Percentiles rank a stretch among this genome's conserved stretches.
Conservation (phyloP, 805 yeast species). For the Schizosaccharomyces octosporus region DNA sequence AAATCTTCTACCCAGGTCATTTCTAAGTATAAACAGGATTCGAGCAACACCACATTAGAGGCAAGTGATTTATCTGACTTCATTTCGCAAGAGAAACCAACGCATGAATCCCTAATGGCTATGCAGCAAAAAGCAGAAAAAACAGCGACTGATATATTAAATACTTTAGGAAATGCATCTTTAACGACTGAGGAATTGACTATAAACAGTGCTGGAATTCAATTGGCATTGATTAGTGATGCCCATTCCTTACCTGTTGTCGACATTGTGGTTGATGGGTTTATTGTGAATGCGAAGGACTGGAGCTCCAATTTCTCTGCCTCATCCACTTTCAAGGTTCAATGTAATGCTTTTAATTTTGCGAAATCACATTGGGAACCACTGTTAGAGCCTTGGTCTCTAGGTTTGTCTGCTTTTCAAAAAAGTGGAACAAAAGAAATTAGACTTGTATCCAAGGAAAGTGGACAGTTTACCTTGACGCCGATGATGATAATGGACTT, state of each 20-base stretch:
- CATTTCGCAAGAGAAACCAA: too few relatives aligned
- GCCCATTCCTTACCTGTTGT: conserved; percentile 72
- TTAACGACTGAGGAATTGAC: conserved; percentile 33
- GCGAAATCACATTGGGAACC: conserved; percentile 92
- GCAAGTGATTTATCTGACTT: not conserved
- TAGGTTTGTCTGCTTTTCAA: conserved; percentile 22
- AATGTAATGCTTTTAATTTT: conserved; percentile 60
- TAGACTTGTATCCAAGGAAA: not conserved
- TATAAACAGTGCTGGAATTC: conserved; percentile 48
- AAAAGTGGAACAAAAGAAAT: not conserved
- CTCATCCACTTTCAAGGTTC: conserved; percentile 36
- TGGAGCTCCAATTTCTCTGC: conserved; percentile 74
- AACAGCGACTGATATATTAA: not conserved
- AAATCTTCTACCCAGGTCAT: not conserved
- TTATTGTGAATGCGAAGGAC: conserved; percentile 40
- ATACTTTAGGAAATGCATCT: not conserved
- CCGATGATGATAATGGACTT: not conserved
- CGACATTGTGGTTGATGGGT: conserved; percentile 50
- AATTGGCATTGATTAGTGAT: conserved; percentile 70
- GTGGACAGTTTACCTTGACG: not conserved
- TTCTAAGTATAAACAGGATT: not conserved
- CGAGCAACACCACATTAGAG: not conserved
- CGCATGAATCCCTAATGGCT: not conserved
- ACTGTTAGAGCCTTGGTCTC: conserved; percentile 63
- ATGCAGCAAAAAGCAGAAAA: not conserved